These are phyloP conservation scores for Crepidotus variabilis DNA, from an alignment of 768 basidiomycete genomes.

Conservation along the genomic window DNA sequence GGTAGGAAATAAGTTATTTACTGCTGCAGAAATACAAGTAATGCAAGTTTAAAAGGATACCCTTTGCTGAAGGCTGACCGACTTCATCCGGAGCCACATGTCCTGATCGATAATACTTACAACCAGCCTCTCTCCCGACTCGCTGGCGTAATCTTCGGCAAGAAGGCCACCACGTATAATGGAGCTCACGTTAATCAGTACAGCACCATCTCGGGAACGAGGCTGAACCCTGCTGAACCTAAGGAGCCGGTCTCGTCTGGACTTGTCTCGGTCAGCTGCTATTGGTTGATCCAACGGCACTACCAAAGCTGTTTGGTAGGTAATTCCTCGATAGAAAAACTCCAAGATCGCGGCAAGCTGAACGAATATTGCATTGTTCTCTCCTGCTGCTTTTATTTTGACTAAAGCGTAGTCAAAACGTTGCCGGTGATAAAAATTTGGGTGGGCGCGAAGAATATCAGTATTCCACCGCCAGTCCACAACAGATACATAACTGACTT, in stretches of 20 bases:
- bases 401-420: constrained; percentile 21
- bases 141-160: background rate
- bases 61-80: background rate
- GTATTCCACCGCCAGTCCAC: constrained; percentile 23
- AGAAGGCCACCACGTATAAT: constrained; percentile 11
- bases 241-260: constrained; percentile 5
- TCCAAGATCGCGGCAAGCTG: constrained; percentile 3
- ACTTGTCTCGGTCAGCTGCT: background rate
- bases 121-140: constrained; percentile 9
- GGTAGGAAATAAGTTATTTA: too few relatives aligned
- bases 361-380: background rate
- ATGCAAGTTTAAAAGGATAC: too few relatives aligned
- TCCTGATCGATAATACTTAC: constrained; percentile 13
- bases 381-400: background rate
- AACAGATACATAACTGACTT: constrained; percentile 21
- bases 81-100: constrained; percentile 9
- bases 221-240: constrained; percentile 1
- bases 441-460: constrained; percentile 26
- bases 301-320: background rate
- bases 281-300: background rate
- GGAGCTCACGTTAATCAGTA: constrained; percentile 5
- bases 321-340: constrained; percentile 1
- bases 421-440: constrained; percentile 20
- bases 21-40: too few relatives aligned
- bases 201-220: background rate